A percentile compares a stretch with the other conserved stretches of the same genome.
Evolutionary conservation across 306 rosid species (phyloP).

Genomic region (Rubus parviflorus): DNA sequence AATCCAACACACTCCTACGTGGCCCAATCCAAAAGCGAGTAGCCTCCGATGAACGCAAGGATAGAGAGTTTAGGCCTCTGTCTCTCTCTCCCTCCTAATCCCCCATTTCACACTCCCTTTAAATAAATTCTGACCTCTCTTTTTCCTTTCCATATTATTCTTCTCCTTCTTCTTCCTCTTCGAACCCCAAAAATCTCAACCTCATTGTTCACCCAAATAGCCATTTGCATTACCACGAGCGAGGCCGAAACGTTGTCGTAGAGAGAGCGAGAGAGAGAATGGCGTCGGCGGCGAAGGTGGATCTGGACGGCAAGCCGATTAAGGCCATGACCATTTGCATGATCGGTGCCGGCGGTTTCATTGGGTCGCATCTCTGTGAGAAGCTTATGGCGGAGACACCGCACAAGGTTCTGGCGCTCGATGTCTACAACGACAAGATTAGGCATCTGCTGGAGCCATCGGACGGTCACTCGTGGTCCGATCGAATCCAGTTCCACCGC

Average conservation of each 20-base stretch:
- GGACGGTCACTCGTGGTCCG: constrained; percentile 58
- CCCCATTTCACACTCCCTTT: neutral
- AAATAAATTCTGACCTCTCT: constrained; percentile 13
- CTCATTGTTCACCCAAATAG: neutral
- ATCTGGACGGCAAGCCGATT: constrained; percentile 77
- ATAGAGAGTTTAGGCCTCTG: neutral
- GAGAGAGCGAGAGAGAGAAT: constrained; percentile 28
- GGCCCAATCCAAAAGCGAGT: constrained; percentile 7
- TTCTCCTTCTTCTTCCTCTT: neutral
- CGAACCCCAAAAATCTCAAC: neutral
- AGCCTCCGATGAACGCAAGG: neutral
- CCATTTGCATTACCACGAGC: neutral
- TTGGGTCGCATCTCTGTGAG: constrained; percentile 91
- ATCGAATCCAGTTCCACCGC: constrained; percentile 86
- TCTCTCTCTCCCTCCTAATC: constrained; percentile 4
- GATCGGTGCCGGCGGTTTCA: constrained; percentile 97
- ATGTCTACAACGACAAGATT: constrained; percentile 88
- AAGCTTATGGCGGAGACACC: constrained; percentile 78
- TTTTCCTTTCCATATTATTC: neutral
- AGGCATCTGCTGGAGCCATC: constrained; percentile 75
- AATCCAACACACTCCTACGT: neutral
- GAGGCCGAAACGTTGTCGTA: neutral
- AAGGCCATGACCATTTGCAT: constrained; percentile 84
- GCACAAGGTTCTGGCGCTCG: constrained; percentile 75
- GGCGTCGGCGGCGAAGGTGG: constrained; percentile 63